Base-by-base conservation (phyloP, 768 basidiomycete species). In the Tylopilus sp. region DNA sequence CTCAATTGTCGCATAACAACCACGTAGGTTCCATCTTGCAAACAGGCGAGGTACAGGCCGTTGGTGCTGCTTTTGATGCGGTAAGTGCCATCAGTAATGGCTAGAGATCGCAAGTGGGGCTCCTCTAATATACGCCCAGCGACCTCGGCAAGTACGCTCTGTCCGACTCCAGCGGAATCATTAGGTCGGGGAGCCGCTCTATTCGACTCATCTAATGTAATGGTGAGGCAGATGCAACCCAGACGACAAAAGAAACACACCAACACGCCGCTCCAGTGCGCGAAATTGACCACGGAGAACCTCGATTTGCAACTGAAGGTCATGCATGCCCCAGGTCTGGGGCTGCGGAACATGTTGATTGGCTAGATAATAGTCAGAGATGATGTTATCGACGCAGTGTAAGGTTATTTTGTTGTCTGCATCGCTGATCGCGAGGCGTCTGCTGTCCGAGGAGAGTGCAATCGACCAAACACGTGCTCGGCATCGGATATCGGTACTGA, bases 401-500 rank as follows among this genome's bases (percentile, higher is more conserved):
- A 57, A 2, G 1, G 37, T 41, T 1, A 59, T 45, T 31, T 37
- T 53, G 0, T 28, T 22, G 17, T 37, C n/a, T 3, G 9, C 19
- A 3, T 48, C 51, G 16, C 52, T 6, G 3, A 47, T 54, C 1
- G 52, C 55, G 9, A 59, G 19, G 24, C 25, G 21, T 3, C 21
- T 48, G 12, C 33, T 31, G 17, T 59, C 45, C 10, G n/a, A 10
- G 13, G 55, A 59, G 13, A 59, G 30, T 4, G 58, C 56, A 8
- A 53, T 52, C 4, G 54, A 24, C 9, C 44, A 16, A n/a, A 52
- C 14, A 4, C 17, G 14, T 19, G 19, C 13, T 16, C 43, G n/a
- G 14, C 52, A 38, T 13, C 16, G 50, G 11, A 52, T 46, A 13
- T 46, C 34, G 25, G 48, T 45, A 30, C 50, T 45, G 28, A 58